A percentile compares a stretch with the other conserved stretches of the same genome.
These are phyloP conservation scores for bread wheat (Triticum aestivum) DNA, from an alignment of 176 grass and related monocot genomes.

Conservation along the genomic window IWGSC_CS_RefSeq_v2.1 NC_057808.1:523385253-523385752, in stretches of 20 bases:
- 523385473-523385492: background rate
- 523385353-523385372: background rate
- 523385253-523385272: constrained; percentile 61
- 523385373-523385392: background rate
- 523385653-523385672: background rate
- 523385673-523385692: background rate
- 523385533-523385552: background rate
- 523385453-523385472: constrained; percentile 9
- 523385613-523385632: background rate
- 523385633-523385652: background rate
- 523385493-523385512: background rate
- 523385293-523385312: constrained; percentile 33
- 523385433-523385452: constrained; percentile 17
- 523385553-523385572: background rate
- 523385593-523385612: background rate
- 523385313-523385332: constrained; percentile 35
- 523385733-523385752: background rate
- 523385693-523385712: background rate
- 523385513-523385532: background rate
- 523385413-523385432: background rate
- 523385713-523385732: background rate
- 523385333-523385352: background rate
- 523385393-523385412: background rate
- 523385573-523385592: background rate
- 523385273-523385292: constrained; percentile 16